Percentiles rank a stretch among this genome's conserved stretches.
These are phyloP conservation scores for Tylopilus cervinicoccineus DNA, from an alignment of 768 basidiomycete genomes.

Conservation along the genomic window DNA sequence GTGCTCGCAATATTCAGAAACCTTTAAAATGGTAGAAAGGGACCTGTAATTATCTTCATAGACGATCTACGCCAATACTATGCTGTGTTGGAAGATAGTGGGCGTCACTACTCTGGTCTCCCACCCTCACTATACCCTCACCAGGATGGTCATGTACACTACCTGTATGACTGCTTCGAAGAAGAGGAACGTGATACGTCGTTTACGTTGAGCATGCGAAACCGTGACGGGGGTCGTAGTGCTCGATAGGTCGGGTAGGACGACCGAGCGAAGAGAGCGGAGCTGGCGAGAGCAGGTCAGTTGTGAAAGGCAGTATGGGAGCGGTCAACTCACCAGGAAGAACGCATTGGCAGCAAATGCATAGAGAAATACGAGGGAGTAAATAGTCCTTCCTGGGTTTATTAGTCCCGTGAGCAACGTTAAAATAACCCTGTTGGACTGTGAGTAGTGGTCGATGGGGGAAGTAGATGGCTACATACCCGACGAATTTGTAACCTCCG, in stretches of 20 bases:
- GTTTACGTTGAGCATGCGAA: slow-evolving; percentile 73
- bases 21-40: too few relatives aligned
- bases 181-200: slow-evolving; percentile 87
- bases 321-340: slow-evolving; percentile 67
- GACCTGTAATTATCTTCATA: too few relatives aligned
- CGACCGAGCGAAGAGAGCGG: slow-evolving; percentile 87
- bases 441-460: not conserved
- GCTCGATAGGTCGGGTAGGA: slow-evolving; percentile 71
- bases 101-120: not conserved
- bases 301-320: not conserved
- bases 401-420: slow-evolving; percentile 73
- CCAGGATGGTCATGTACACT: slow-evolving; percentile 81
- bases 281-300: slow-evolving; percentile 50
- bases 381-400: slow-evolving; percentile 56
- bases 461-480: slow-evolving; percentile 43
- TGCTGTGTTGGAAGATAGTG: too few relatives aligned
- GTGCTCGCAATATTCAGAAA: too few relatives aligned
- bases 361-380: slow-evolving; percentile 74
- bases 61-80: too few relatives aligned
- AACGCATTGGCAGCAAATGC: slow-evolving; percentile 87
- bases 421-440: slow-evolving; percentile 67
- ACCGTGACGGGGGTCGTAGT: slow-evolving; percentile 50
- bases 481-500: slow-evolving; percentile 97
- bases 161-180: slow-evolving; percentile 79
- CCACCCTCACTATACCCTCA: slow-evolving; percentile 42